These are phyloP conservation scores for Hydnomerulius pinastri DNA, from an alignment of 768 basidiomycete genomes.

Conservation along the genomic window DNA sequence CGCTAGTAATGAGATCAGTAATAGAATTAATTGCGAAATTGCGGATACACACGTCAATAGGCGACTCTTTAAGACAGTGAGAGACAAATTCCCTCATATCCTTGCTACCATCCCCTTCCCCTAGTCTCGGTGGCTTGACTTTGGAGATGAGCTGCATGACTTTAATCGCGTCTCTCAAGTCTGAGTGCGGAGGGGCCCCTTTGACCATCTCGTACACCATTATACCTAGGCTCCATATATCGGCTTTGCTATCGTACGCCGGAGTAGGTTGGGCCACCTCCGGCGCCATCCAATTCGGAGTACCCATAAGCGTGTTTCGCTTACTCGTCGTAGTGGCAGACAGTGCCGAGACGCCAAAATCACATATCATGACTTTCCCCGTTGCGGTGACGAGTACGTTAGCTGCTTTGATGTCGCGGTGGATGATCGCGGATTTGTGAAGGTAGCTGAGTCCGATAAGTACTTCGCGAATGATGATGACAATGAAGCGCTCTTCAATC, in stretches of 20 bases:
- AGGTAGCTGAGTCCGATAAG: conserved; percentile 86
- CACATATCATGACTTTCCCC: conserved; percentile 93
- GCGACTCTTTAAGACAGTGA: conserved; percentile 77
- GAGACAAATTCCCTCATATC: conserved; percentile 89
- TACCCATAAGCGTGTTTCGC: conserved; percentile 94
- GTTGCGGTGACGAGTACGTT: conserved; percentile 89
- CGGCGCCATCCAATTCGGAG: conserved; percentile 99
- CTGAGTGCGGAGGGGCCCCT: conserved; percentile 92
- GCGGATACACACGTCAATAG: conserved; percentile 61
- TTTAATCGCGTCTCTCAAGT: conserved; percentile 76
- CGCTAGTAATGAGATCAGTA: conserved; percentile 51
- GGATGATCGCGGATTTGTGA: conserved; percentile 93
- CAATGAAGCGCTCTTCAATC: conserved; percentile 88
- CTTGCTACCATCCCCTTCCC: conserved; percentile 76
- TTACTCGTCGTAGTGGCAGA: conserved; percentile 84
- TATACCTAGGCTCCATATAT: conserved; percentile 98
- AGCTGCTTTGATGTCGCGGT: conserved; percentile 97
- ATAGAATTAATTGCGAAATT: conserved; percentile 1
- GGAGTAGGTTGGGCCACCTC: conserved; percentile 90
- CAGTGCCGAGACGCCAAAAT: conserved; percentile 97
- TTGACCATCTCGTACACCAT: conserved; percentile 96
- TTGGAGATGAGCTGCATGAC: conserved; percentile 91
- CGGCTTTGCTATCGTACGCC: conserved; percentile 96
- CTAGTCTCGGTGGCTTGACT: conserved; percentile 76
- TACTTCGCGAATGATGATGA: conserved; percentile 87